Evolutionary conservation across 768 basidiomycete genomes (phyloP).

Genomic region (Russula emetica): DNA sequence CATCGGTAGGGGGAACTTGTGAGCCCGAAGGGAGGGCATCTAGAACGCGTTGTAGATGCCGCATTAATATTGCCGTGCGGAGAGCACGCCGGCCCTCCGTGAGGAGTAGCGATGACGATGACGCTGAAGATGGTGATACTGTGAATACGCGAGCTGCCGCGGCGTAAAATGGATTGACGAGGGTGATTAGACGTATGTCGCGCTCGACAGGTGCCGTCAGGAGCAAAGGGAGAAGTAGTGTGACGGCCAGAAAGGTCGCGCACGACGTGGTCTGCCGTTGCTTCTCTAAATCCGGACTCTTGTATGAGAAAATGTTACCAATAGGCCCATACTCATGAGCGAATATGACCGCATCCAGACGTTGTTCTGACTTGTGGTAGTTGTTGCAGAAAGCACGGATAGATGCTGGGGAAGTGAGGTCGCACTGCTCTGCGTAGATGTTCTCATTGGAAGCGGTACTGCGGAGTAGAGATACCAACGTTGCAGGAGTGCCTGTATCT

Average conservation of each 20-base stretch:
- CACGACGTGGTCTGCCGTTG: constrained; percentile 49
- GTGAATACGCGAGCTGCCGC: constrained; percentile 56
- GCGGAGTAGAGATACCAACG: constrained; percentile 64
- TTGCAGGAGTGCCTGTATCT: constrained; percentile 48
- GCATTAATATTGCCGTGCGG: constrained; percentile 57
- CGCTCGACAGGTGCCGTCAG: constrained; percentile 83
- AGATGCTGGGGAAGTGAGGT: constrained; percentile 59
- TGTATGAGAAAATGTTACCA: constrained; percentile 43
- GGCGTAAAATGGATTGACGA: constrained; percentile 87
- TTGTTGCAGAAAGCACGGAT: constrained; percentile 64
- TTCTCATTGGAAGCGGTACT: constrained; percentile 67
- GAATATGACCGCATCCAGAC: constrained; percentile 76
- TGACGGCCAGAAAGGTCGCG: constrained; percentile 74
- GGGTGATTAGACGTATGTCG: constrained; percentile 82
- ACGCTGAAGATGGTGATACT: constrained; percentile 31
- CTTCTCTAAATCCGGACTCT: constrained; percentile 33
- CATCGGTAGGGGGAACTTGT: constrained; percentile 44
- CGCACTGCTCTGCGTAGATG: constrained; percentile 76
- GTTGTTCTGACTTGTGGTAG: constrained; percentile 59
- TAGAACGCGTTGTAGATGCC: constrained; percentile 79
- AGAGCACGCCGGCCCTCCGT: constrained; percentile 63
- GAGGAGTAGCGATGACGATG: constrained; percentile 38
- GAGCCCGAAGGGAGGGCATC: constrained; percentile 71
- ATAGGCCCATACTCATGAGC: constrained; percentile 72
- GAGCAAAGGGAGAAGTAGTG: constrained; percentile 72